Conservation (phyloP, 176 grass and related monocot species). For the Cenchrus americanus region DNA sequence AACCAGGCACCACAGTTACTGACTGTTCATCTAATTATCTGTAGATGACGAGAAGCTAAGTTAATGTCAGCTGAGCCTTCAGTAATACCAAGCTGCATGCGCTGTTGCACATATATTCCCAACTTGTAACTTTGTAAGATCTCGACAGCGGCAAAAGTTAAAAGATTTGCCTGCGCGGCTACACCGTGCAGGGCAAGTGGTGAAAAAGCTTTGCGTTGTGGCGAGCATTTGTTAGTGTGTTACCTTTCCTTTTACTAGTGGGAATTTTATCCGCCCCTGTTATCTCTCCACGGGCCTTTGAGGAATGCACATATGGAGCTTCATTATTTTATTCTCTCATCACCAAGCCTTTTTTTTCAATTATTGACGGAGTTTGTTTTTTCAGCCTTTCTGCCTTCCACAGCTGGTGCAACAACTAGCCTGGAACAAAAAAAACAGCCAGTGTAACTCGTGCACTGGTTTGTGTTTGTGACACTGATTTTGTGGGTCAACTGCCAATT, state of each 20-base stretch:
- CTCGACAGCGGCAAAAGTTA: not conserved
- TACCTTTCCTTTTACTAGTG: constrained; percentile 26
- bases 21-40: not conserved
- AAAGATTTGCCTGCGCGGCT: not conserved
- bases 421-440: not conserved
- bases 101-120: constrained; percentile 11
- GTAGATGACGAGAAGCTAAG: not conserved
- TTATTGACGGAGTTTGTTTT: constrained; percentile 31
- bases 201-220: constrained; percentile 31
- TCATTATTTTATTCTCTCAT: constrained; percentile 34
- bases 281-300: not conserved
- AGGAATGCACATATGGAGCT: constrained; percentile 35
- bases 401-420: constrained; percentile 2
- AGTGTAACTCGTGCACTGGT: not conserved
- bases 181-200: not conserved
- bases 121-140: constrained; percentile 30
- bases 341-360: constrained; percentile 1
- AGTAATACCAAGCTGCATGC: not conserved
- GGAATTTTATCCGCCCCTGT: constrained; percentile 31
- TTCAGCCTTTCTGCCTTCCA: not conserved
- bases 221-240: constrained; percentile 36
- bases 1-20: not conserved
- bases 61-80: not conserved
- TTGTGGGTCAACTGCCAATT: not conserved
- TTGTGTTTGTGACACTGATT: not conserved